Percentiles rank a stretch among this genome's conserved stretches.
Evolutionary conservation across 371 early-diverging fungal species (phyloP).

Genomic region (Massospora cicadina): DNA sequence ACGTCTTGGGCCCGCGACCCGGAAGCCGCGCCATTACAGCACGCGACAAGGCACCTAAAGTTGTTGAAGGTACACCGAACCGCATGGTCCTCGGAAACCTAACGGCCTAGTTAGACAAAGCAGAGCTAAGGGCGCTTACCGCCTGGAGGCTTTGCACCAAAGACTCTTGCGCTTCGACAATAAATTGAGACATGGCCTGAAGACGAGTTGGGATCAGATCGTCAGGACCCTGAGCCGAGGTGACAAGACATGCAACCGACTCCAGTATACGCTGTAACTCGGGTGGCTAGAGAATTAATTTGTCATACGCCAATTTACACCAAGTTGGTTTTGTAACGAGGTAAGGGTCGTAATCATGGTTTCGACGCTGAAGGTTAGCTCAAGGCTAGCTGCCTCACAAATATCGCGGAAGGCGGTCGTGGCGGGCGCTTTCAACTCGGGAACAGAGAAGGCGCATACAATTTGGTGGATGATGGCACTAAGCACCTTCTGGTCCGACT

Average conservation of each 20-base stretch:
- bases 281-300: neutral
- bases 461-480: neutral
- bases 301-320: neutral
- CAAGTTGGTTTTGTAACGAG: neutral
- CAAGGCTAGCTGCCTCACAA: neutral
- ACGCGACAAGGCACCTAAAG: neutral
- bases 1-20: neutral
- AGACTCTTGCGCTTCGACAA: neutral
- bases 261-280: neutral
- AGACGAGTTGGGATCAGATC: neutral
- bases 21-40: neutral
- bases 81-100: neutral
- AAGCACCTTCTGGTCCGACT: neutral
- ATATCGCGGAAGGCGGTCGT: constrained; percentile 1
- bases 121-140: neutral
- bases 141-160: neutral
- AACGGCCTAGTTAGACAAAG: neutral
- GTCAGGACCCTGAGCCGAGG: neutral
- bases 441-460: neutral
- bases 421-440: neutral
- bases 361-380: neutral
- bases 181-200: neutral
- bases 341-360: neutral
- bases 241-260: neutral
- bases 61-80: neutral